These are phyloP conservation scores for Metarhizium anisopliae DNA, from an alignment of 2,329 filamentous ascomycete species.

Conservation along the genomic window DNA sequence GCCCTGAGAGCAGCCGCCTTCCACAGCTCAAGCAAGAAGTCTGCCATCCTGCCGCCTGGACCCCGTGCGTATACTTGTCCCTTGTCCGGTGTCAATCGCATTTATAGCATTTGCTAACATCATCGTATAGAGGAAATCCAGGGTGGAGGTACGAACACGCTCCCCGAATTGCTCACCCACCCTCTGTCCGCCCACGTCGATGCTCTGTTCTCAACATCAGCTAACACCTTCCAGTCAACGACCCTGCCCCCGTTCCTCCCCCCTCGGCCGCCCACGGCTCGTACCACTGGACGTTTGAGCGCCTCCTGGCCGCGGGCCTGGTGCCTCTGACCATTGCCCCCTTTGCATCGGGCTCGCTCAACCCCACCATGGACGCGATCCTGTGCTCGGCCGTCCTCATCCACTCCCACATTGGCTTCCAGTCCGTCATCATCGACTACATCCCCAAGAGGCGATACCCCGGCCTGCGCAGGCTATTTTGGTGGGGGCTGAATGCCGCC, in stretches of 20 bases:
- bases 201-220: background rate
- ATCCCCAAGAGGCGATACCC: slow-evolving; percentile 66
- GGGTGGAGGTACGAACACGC: slow-evolving; percentile 54
- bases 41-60: slow-evolving; percentile 76
- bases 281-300: slow-evolving; percentile 99
- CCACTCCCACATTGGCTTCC: slow-evolving; percentile 93
- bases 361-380: slow-evolving; percentile 79
- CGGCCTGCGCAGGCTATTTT: slow-evolving; percentile 53
- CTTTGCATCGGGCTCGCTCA: slow-evolving; percentile 84
- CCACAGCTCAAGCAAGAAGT: slow-evolving; percentile 67
- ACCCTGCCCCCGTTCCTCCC: slow-evolving; percentile 66
- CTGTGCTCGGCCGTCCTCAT: slow-evolving; percentile 76
- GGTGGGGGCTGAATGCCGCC: slow-evolving; percentile 69
- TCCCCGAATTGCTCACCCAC: no score
- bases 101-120: slow-evolving; percentile 30
- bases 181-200: background rate
- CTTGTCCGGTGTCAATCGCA: no score
- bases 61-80: slow-evolving; percentile 58
- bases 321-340: slow-evolving; percentile 83
- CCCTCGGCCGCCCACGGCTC: slow-evolving; percentile 75
- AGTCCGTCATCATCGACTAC: slow-evolving; percentile 87
- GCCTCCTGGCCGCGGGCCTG: slow-evolving; percentile 68
- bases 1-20: slow-evolving; percentile 63
- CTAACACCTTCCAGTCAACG: slow-evolving; percentile 58
- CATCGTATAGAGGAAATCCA: slow-evolving; percentile 54